Base-by-base conservation (phyloP, 192 early-diverging fungal genomes). In the Gigaspora rosea region DNA sequence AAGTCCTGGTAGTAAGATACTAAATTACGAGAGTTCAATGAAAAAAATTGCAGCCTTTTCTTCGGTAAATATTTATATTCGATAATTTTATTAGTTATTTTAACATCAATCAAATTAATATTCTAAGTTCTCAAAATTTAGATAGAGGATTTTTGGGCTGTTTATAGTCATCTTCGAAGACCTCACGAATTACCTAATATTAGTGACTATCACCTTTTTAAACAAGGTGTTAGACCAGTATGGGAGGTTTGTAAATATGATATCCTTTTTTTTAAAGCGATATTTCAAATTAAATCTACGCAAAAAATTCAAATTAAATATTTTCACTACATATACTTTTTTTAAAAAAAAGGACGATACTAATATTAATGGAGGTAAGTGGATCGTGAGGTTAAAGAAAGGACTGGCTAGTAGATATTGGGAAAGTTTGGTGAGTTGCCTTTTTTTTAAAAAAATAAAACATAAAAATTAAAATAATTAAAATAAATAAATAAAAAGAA, bases 301-400 rank as follows among this genome's bases (percentile, higher is more conserved):
- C 5, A 41, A 41, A 41, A 41, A 41, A 41, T 3, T 41, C 36
- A 41, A 41, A 41, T 41, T 41, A 41, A 22, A 32, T 72, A 47
- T 49, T n/a, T 56, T 58, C 70, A 59, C 5, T 41, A 8, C 49
- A 22, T 58, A 52, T 32, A 48, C 7, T n/a, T n/a, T 52, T 32
- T 20, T 12, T 46, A 11, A 41, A 51, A 65, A 13, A 22, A 58
- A 86, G 87, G 96, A 98, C 75, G 80, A 86, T 4, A 85, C 82
- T 47, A 95, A 96, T 76, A 86, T 93, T 59, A 89, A 89, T 71
- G 97, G 97, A 52, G 97, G 97, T 61, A 97, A 97, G 78, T 98
- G 97, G 97, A 98, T 97, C 81, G 90, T 95, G 11, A 82, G 96
- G 66, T 80, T 98, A 69, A 94, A 92, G 78, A 98, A 98, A 83